These are phyloP conservation scores for Trichoderma sp. DNA, from an alignment of 2,329 filamentous ascomycete genomes.

Conservation along the genomic window DNA sequence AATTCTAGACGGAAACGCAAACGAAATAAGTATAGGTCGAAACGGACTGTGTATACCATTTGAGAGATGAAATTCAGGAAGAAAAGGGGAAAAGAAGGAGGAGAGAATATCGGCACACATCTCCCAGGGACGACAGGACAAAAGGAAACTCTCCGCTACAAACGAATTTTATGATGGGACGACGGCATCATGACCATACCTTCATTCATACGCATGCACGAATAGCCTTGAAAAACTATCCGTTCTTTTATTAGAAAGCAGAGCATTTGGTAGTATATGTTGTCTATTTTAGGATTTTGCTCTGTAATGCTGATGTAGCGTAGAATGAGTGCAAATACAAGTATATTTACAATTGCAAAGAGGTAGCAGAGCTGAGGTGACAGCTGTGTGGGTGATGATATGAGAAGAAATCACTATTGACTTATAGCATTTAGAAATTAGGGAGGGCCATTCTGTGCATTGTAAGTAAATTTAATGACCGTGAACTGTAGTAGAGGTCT, in stretches of 20 bases:
- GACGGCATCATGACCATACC: constrained; percentile 37
- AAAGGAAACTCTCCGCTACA: constrained; percentile 40
- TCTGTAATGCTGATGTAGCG: constrained; percentile 6
- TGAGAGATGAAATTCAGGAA: constrained; percentile 31
- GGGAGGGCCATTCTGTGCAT: no score
- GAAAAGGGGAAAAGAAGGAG: background rate
- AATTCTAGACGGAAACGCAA: constrained; percentile 47
- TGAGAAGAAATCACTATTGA: background rate
- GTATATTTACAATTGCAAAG: background rate
- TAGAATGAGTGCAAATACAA: constrained; percentile 10
- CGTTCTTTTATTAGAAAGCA: constrained; percentile 18
- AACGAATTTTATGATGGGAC: constrained; percentile 44
- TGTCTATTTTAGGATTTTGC: constrained; percentile 19
- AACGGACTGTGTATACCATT: constrained; percentile 24
- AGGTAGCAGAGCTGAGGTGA: background rate
- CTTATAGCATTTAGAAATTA: background rate
- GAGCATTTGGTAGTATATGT: constrained; percentile 10
- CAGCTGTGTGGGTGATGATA: background rate
- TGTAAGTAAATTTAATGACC: background rate
- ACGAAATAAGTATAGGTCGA: background rate
- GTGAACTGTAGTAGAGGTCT: background rate
- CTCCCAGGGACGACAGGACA: constrained; percentile 33
- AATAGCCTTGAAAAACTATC: constrained; percentile 18
- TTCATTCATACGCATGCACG: constrained; percentile 20
- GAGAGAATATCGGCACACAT: background rate